Base-by-base conservation (phyloP, 306 rosid genomes). In the Nissolia schottii region DNA sequence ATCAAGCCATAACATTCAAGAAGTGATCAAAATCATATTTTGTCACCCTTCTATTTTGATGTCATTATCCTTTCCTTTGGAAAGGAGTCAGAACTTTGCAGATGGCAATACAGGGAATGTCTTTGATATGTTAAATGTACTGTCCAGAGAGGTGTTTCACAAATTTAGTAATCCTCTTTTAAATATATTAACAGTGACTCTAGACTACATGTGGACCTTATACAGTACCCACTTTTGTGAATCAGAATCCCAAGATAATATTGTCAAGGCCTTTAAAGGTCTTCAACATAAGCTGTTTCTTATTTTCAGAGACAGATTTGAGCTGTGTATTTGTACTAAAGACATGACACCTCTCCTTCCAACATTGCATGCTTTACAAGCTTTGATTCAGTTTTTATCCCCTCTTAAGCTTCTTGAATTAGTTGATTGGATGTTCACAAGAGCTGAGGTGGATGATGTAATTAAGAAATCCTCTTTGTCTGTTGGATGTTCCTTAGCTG, bases 361-460 rank as follows among this genome's bases (percentile, higher is more conserved):
- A 55, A 60, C 75, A 9, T 56, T 85, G 45, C 73, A 61, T 79
- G 70, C 88, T 45, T 66, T 91, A 34, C 88, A 86, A 54, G 80
- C 87, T 43, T 65, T 91, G 84, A 71, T 53, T 67, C 67, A 14
- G 50, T 94, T 83, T 77, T 53, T 91, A 75, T 85, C 92, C 76
- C 97, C 98, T 23, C 82, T 91, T 71, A 72, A 82, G 74, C 87
- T 94, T 57, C 90, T 94, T 83, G 91, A 87, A 82, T 77, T 91
- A 51, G 98, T 82, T 43, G 84, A 76, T 71, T 91, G 96, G 98
- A 86, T 94, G 85, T 80, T 94, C 58, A 65, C 34, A 19, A 81
- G 83, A 56, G 77, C 75, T 43, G 80, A 68, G 45, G 48, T 68
- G 55, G 83, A 80, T 79, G 82, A 78, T 62, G 72, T 51, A 60